Evolutionary conservation across 257 asterid genomes (phyloP), one percentile per base, ranked within the genome.

Genomic region (Fraxinus quadrangulata): DNA sequence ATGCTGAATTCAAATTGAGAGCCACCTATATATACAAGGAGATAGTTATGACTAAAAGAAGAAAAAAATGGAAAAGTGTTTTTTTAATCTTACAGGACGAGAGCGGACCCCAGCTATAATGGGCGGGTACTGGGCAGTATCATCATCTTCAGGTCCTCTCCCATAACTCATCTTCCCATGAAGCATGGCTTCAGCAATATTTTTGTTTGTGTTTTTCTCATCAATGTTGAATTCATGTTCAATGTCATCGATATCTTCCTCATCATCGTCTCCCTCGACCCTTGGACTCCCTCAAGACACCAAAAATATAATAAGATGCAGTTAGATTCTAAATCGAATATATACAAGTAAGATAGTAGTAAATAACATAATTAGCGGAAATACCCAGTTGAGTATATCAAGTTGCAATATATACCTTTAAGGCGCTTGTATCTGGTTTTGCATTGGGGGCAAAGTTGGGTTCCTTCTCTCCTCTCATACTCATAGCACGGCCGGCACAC

Each of bases 91-190:
- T 85, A 94, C 98, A 37, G 87, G 91, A 71, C 85, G 88, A 23
- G 97, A 89, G 70, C 96, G 94, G 74, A 84, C 85, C 40, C 98
- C 97, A 12, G 97, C 81, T 51, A 92, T 91, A 74, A 94, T 91
- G 7, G 90, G 94, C n/a, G 94, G 97, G 73, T 94, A 92, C 3
- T 86, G 94, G n/a, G 86, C 73, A 19, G 82, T 82, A 23, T 92
- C 99, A 36, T 89, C 94, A 42, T 92, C 97, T 40, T 92, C 97
- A 24, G 88, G 93, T 79, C 99, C 97, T 88, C 99, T 86, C 74
- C 99, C 99, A 70, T 91, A 91, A 74, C 95, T 94, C 99, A 94
- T 94, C 86, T 94, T 94, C 24, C 99, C 99, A 80, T 94, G 97
- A 71, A 94, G 99, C 89, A 94, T 87, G 75, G 96, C 89, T 82